Base-by-base conservation (phyloP, 306 rosid genomes). In the Comarum palustre region DNA sequence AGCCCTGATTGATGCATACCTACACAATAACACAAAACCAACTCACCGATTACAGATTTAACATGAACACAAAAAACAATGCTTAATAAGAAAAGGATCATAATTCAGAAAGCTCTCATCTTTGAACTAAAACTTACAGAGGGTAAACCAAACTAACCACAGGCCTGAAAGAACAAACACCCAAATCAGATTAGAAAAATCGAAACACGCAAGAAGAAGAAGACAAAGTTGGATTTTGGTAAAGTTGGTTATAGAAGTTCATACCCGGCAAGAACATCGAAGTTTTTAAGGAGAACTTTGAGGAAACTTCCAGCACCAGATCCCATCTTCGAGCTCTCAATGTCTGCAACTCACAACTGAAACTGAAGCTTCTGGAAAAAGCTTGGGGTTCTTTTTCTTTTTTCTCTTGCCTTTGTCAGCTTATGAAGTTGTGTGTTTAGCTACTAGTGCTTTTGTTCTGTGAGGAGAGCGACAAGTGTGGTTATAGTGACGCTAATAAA, bases 261-360 rank as follows among this genome's bases (percentile, higher is more conserved):
- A 64, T 86, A 95, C 99, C 99, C 96, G 65, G 96, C 99, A 80
- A 95, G 92, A 83, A 95, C 88, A 79, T 95, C 97, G 72, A 91
- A 87, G 76, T 95, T 91, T 65, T 11, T 86, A 13, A 95, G 88
- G 67, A 95, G 22, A 43, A 95, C 93, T 79, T 86, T 91, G 42
- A 95, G 78, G 79, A 95, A 88, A 81, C 84, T 80, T 29, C 86
- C 96, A 4, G 96, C 84, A 0, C 96, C 92, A 75, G 97, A 90
- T 82, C 99, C 99, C 99, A 95, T 94, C 45, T 76, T 41, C 52
- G 79, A 83, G 64, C 25, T 72, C 31, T 43, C 69, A 72, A 76
- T 34, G 65, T 17, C 42, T 2, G 52, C 32, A 51, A 41, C 39
- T 43, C 15, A n/a, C 3, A 39, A 42, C 75, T 31, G 29, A 54